A percentile compares a stretch with the other conserved stretches of the same genome.
Evolutionary conservation across 225 moss, liverwort and hornwort species (phyloP).

Genomic region (Pseudoscleropodium purum): DNA sequence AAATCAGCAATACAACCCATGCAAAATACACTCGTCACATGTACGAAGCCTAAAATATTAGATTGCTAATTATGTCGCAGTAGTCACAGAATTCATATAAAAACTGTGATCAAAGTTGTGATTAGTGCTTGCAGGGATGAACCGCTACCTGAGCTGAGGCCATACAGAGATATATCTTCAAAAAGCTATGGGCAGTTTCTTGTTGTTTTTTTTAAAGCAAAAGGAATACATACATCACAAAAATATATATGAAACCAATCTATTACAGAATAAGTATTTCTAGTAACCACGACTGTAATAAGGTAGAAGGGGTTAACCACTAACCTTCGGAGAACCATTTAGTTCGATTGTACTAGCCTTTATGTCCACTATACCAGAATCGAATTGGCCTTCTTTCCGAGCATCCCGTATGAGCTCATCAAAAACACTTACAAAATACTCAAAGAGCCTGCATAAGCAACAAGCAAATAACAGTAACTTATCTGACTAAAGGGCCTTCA

Average conservation of each 20-base stretch:
- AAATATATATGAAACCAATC: not conserved
- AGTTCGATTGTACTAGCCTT: conserved; percentile 81
- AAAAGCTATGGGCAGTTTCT: not conserved
- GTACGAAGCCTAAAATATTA: not conserved
- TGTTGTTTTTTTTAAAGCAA: not conserved
- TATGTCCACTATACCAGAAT: conserved; percentile 97
- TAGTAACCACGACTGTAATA: not conserved
- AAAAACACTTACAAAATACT: conserved; percentile 87
- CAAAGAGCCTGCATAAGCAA: conserved; percentile 58
- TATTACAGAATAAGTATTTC: not conserved
- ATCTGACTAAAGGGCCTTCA: not conserved
- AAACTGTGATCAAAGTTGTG: not conserved
- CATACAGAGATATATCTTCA: not conserved
- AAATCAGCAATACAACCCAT: conserved; percentile 9
- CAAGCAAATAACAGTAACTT: not conserved
- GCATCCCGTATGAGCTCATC: conserved; percentile 90
- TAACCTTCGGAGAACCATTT: conserved; percentile 69
- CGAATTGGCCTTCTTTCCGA: conserved; percentile 94
- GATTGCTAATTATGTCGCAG: not conserved
- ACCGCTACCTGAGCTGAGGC: not conserved
- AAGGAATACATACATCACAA: not conserved
- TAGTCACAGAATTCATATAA: not conserved
- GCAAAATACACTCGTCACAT: not conserved
- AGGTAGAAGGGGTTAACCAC: not conserved
- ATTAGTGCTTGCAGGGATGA: not conserved